Evolutionary conservation across 495 filamentous ascomycete species (phyloP), one percentile per base, ranked within the genome.

Genomic region (Aspergillus diversus): DNA sequence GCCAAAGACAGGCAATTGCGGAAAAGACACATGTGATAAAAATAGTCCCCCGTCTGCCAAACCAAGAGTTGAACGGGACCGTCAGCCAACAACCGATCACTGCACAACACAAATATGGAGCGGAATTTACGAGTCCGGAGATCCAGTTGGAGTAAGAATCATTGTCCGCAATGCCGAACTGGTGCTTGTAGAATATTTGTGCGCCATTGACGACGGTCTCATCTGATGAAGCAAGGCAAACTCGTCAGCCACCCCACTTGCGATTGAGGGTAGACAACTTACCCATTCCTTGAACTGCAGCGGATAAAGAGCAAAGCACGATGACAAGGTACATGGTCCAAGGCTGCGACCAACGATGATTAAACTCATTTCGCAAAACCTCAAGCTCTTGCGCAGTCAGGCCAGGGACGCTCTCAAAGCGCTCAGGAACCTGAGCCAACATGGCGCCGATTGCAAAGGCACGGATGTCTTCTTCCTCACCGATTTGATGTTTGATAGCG

Each of bases 71-170:
- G 71, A 92, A 84, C 0, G 91, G 91, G 17, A 88, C 87, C 3
- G 90, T 92, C 46, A 93, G 80, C 92, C 92, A 96, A 78, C 89
- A 95, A 16, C 90, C 89, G 49, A 91, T 71, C 46, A 93, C 71
- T 17, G 92, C 90, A 65, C 87, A 94, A 74, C 87, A 87, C 9
- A 94, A 81, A 66, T 95, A 94, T 0, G 92, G 92, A 1, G 81
- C 81, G 17, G 80, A 78, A 61, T 71, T 71, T 35, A 87, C 76
- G 35, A 96, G 81, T 33, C 91, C 92, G 1, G 87, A 74, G 3
- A 93, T 81, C 88, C 89, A 93, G 16, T 73, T 73, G 16, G 72
- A 72, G 50, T 75, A 63, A 17, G 70, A 65, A 32, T 69, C 65
- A 7, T 72, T 63, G n/a, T 80, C 81, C 27, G 42, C 60, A 55